Evolutionary conservation across 345 rosid genomes (phyloP).

Genomic region (Microcos paniculata): DNA sequence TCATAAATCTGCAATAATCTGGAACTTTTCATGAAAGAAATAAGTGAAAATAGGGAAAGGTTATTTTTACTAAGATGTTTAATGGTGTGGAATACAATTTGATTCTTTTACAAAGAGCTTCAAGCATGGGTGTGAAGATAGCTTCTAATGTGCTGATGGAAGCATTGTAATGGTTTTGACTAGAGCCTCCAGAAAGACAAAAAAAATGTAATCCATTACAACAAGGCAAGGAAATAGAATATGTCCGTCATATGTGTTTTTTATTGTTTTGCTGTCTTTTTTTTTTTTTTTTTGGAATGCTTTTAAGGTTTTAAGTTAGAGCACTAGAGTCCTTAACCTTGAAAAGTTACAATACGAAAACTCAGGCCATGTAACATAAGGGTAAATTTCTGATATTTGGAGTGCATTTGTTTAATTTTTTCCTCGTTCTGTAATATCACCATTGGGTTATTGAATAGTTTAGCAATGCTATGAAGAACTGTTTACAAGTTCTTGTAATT

Average conservation of each 20-base stretch:
- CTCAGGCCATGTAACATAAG: too few species aligned
- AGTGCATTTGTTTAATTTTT: neutral
- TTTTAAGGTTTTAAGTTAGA: neutral
- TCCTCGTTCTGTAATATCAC: neutral
- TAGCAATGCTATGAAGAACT: neutral
- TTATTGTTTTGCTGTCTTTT: too few species aligned
- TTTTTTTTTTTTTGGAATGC: neutral
- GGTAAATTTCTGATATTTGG: neutral
- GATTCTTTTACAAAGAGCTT: too few species aligned
- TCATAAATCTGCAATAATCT: neutral
- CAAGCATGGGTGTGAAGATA: too few species aligned
- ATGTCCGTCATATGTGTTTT: too few species aligned
- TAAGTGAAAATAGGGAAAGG: too few species aligned
- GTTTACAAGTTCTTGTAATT: neutral
- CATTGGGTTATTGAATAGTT: neutral
- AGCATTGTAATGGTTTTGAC: neutral
- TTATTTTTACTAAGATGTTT: too few species aligned
- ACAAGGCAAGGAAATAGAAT: neutral
- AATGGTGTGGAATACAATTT: too few species aligned
- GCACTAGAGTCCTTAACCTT: neutral
- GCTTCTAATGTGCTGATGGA: too few species aligned
- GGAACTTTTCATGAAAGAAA: neutral
- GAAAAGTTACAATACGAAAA: neutral
- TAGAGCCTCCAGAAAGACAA: neutral
- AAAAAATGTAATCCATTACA: neutral